Evolutionary conservation across 1,284 basidiomycete genomes (phyloP).

Genomic region (Microbotryum scabiosae): DNA sequence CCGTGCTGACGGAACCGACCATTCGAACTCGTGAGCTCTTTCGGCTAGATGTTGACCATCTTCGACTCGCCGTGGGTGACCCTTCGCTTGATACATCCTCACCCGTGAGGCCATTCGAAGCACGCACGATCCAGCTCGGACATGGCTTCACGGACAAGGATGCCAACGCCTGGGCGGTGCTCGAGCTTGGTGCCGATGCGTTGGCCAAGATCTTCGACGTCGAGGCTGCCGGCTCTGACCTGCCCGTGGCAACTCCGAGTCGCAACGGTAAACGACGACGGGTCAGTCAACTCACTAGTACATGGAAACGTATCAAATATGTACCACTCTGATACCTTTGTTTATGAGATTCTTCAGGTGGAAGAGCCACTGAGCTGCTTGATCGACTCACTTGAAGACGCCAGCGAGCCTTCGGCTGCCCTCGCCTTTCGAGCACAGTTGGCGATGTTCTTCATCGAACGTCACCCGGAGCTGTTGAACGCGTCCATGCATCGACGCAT

Average conservation of each 20-base stretch:
- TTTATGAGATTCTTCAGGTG: slow-evolving; percentile 10
- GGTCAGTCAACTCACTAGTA: no score
- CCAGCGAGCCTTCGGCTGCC: slow-evolving; percentile 36
- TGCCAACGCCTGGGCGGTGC: slow-evolving; percentile 67
- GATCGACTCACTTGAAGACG: slow-evolving; percentile 47
- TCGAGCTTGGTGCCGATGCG: slow-evolving; percentile 78
- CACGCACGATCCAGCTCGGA: slow-evolving; percentile 58
- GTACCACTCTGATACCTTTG: no score
- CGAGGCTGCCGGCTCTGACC: neutral
- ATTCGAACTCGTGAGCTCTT: slow-evolving; percentile 50
- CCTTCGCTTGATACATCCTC: neutral
- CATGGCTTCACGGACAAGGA: slow-evolving; percentile 60
- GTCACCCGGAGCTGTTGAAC: slow-evolving; percentile 60
- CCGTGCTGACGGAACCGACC: slow-evolving; percentile 55
- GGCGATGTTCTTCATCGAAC: slow-evolving; percentile 72
- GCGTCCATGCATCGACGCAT: slow-evolving; percentile 52
- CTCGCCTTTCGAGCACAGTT: slow-evolving; percentile 58
- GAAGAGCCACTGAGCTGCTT: slow-evolving; percentile 52
- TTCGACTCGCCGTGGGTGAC: slow-evolving; percentile 50
- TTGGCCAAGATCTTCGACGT: slow-evolving; percentile 40
- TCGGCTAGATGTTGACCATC: slow-evolving; percentile 54
- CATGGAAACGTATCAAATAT: no score
- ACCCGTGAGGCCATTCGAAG: slow-evolving; percentile 45
- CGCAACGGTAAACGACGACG: no score
- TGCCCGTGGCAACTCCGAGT: neutral